Conservation (phyloP, 495 filamentous ascomycete species). For the Hyaloscypha finlandica region DNA sequence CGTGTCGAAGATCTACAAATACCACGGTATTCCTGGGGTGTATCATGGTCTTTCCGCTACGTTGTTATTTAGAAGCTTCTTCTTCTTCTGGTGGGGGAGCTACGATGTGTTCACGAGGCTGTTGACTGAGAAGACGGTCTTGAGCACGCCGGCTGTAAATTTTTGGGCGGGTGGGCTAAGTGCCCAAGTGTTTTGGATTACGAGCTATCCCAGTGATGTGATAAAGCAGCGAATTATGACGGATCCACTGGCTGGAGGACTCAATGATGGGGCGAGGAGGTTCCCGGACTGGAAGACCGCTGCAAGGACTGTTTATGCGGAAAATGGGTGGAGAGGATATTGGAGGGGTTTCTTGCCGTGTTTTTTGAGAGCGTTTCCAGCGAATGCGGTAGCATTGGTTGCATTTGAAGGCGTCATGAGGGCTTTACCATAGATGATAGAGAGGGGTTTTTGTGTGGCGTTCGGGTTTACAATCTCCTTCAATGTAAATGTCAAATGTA, state of each 20-base stretch:
- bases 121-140: constrained; percentile 63
- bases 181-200: constrained; percentile 92
- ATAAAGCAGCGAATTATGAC: constrained; percentile 99
- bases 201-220: constrained; percentile 88
- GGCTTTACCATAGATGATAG: constrained; percentile 54
- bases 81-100: constrained; percentile 96
- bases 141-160: constrained; percentile 80
- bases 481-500: not conserved
- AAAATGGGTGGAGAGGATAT: constrained; percentile 75
- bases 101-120: constrained; percentile 80
- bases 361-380: constrained; percentile 91
- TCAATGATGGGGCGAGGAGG: constrained; percentile 66
- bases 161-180: constrained; percentile 96
- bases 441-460: constrained; percentile 3
- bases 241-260: constrained; percentile 72
- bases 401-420: constrained; percentile 95
- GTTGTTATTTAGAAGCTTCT: constrained; percentile 85
- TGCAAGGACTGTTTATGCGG: constrained; percentile 71
- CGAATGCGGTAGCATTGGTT: constrained; percentile 91
- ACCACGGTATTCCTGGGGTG: constrained; percentile 74
- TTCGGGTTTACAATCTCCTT: constrained; percentile 3
- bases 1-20: constrained; percentile 60
- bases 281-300: constrained; percentile 82
- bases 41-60: constrained; percentile 87
- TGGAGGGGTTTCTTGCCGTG: constrained; percentile 95